phyloP scores from a whole-genome alignment of 345 rosid genomes.

The Citrus sinensis region DNA sequence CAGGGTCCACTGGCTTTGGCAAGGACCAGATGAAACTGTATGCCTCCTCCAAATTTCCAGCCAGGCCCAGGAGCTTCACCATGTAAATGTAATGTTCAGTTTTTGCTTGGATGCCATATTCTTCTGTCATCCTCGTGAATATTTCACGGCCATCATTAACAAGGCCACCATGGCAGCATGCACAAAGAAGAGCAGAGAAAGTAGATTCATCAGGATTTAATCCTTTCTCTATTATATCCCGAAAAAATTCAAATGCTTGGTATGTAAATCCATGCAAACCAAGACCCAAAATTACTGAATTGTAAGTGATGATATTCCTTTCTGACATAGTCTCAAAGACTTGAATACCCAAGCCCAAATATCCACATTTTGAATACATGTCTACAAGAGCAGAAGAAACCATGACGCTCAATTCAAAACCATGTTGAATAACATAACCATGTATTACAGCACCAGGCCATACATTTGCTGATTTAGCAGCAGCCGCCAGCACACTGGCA shows the following conservation, averaged over 20 bases:
- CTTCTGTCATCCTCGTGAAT: slow-evolving; percentile 60
- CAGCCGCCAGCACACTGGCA: slow-evolving; percentile 52
- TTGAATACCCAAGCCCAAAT: slow-evolving; percentile 40
- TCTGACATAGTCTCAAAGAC: slow-evolving; percentile 44
- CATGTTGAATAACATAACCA: slow-evolving; percentile 51
- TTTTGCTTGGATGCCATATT: slow-evolving; percentile 54
- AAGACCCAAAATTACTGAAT: slow-evolving; percentile 63
- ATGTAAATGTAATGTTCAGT: slow-evolving; percentile 73
- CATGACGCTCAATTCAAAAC: slow-evolving; percentile 51
- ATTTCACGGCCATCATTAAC: slow-evolving; percentile 51
- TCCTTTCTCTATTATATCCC: slow-evolving; percentile 43
- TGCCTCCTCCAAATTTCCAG: slow-evolving; percentile 70
- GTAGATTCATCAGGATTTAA: slow-evolving; percentile 64
- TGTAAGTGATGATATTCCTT: slow-evolving; percentile 56
- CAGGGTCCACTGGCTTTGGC: slow-evolving; percentile 63
- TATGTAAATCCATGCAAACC: slow-evolving; percentile 70
- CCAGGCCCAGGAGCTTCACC: slow-evolving; percentile 76
- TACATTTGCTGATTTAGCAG: slow-evolving; percentile 52
- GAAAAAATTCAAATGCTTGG: slow-evolving; percentile 58
- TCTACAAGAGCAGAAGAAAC: slow-evolving; percentile 71
- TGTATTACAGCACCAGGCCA: slow-evolving; percentile 59
- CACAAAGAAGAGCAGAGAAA: slow-evolving; percentile 72
- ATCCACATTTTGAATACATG: slow-evolving; percentile 85
- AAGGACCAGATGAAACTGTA: slow-evolving; percentile 52
- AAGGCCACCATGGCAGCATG: slow-evolving; percentile 81